A percentile compares a stretch with the other conserved stretches of the same genome.
phyloP scores from a whole-genome alignment of 2,329 filamentous ascomycete species.

The Talaromyces sp. region DNA sequence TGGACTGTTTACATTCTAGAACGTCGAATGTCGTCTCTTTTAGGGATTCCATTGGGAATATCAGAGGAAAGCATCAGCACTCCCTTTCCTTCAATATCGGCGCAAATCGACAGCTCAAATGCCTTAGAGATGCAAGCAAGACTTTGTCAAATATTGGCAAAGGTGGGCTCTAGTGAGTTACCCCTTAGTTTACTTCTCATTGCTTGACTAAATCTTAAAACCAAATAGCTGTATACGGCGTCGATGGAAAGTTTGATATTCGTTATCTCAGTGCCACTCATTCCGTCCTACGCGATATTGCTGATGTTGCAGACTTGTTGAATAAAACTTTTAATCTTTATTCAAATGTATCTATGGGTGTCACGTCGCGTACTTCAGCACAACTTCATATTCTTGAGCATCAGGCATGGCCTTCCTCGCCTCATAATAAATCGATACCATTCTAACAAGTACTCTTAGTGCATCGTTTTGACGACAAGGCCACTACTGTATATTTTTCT shows the following conservation, averaged over 20 bases:
- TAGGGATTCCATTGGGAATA: slow-evolving; percentile 54
- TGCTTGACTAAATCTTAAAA: slow-evolving; percentile 14
- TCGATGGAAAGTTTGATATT: slow-evolving; percentile 29
- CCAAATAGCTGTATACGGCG: slow-evolving; percentile 42
- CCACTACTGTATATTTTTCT: slow-evolving; percentile 45
- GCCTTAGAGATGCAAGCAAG: slow-evolving; percentile 45
- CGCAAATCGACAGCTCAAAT: slow-evolving; percentile 13
- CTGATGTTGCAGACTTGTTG: slow-evolving; percentile 39
- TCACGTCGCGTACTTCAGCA: slow-evolving; percentile 42
- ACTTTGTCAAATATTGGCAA: background rate
- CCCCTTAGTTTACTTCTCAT: slow-evolving; percentile 9
- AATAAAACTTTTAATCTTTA: slow-evolving; percentile 38
- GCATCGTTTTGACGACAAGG: slow-evolving; percentile 40
- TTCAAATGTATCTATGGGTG: slow-evolving; percentile 31
- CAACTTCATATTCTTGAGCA: slow-evolving; percentile 38
- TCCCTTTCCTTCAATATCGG: slow-evolving; percentile 34
- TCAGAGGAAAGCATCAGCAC: slow-evolving; percentile 54
- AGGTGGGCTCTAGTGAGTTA: background rate
- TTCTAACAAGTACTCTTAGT: slow-evolving; percentile 22
- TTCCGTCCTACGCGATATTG: slow-evolving; percentile 36
- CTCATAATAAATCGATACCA: background rate
- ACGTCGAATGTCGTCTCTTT: slow-evolving; percentile 56
- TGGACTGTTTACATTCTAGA: slow-evolving; percentile 59
- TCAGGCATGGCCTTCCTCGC: slow-evolving; percentile 30
- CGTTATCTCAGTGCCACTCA: slow-evolving; percentile 38